These are phyloP conservation scores for Kickxella alabastrina DNA, from an alignment of 192 early-diverging fungal genomes.

Conservation along the genomic window DNA sequence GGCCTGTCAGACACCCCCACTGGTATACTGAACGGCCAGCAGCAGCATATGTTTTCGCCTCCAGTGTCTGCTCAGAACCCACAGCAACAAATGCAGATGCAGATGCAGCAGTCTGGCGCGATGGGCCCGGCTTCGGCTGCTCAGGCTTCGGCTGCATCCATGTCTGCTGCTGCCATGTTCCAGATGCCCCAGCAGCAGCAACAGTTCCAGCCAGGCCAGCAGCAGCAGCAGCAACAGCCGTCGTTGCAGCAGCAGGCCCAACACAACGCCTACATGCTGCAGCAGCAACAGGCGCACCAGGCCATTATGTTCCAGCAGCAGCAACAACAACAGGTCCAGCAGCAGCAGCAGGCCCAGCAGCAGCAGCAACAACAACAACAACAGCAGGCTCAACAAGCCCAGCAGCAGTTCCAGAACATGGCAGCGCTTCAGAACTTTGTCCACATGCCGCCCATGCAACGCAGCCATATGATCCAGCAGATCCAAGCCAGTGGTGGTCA, in stretches of 20 bases:
- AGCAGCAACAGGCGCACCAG: slow-evolving; percentile 18
- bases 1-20: slow-evolving; percentile 8
- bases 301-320: slow-evolving; percentile 13
- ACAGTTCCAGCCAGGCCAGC: too few relatives aligned
- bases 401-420: slow-evolving; percentile 9
- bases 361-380: slow-evolving; percentile 14
- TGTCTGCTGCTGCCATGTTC: slow-evolving; percentile 4
- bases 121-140: not conserved
- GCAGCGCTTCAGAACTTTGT: slow-evolving; percentile 4
- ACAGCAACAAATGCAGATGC: not conserved
- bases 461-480: slow-evolving; percentile 28
- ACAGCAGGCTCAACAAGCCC: slow-evolving; percentile 4
- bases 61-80: too few relatives aligned
- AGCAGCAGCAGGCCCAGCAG: too few relatives aligned
- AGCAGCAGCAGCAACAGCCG: slow-evolving; percentile 18
- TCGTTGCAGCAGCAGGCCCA: slow-evolving; percentile 15
- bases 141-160: not conserved
- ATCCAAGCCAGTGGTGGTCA: slow-evolving; percentile 12
- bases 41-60: too few relatives aligned
- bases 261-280: slow-evolving; percentile 4
- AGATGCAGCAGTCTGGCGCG: slow-evolving; percentile 14
- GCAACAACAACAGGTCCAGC: slow-evolving; percentile 20
- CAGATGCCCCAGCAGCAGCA: too few relatives aligned
- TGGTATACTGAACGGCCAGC: slow-evolving; percentile 12
- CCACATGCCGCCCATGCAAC: slow-evolving; percentile 12